phyloP scores from a whole-genome alignment of 345 rosid genomes.

The Populus tremula region DNA sequence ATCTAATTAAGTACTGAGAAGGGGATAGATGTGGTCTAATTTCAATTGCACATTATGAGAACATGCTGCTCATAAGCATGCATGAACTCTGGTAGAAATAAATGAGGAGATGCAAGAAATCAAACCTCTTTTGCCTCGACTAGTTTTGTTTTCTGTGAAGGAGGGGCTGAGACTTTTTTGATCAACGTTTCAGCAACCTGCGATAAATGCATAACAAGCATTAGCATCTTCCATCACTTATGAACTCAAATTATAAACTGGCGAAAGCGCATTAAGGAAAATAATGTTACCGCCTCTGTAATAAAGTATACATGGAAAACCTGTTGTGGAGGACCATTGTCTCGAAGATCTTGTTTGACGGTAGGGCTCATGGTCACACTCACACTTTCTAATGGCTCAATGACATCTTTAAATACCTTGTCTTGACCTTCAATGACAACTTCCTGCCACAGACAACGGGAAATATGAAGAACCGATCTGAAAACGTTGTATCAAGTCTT shows the following conservation, averaged over 20 bases:
- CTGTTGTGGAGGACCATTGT: conserved; percentile 82
- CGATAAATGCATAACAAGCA: conserved; percentile 17
- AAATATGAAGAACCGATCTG: neutral
- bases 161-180: conserved; percentile 74
- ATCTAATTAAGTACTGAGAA: neutral
- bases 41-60: neutral
- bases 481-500: neutral
- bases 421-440: conserved; percentile 81
- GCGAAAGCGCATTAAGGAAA: neutral
- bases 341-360: conserved; percentile 66
- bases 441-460: conserved; percentile 45
- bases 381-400: conserved; percentile 89
- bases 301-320: conserved; percentile 31
- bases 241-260: neutral
- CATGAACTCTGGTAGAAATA: neutral
- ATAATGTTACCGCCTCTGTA: neutral
- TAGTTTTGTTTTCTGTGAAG: conserved; percentile 76
- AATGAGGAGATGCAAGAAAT: conserved; percentile 6
- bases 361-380: conserved; percentile 69
- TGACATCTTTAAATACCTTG: conserved; percentile 90
- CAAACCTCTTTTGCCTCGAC: conserved; percentile 69
- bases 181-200: conserved; percentile 87
- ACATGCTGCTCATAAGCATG: neutral
- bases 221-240: neutral
- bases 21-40: neutral